These are phyloP conservation scores for Plasmodium coatneyi DNA, from an alignment of 169 alveolate species.

Conservation along the genomic window DNA sequence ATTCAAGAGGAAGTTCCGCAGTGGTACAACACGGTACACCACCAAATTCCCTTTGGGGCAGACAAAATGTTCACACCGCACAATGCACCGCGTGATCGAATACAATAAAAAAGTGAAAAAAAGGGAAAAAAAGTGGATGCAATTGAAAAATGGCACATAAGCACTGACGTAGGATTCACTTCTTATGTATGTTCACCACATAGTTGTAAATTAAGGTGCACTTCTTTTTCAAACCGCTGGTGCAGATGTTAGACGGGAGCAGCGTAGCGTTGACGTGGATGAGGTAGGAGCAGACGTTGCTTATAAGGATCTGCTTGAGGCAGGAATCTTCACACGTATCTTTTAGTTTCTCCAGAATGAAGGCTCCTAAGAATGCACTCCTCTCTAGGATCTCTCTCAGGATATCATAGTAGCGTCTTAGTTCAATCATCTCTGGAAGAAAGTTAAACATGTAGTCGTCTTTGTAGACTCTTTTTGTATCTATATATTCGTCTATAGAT, in stretches of 20 bases:
- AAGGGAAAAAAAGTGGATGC: too few species aligned
- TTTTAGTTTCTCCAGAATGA: slow-evolving; percentile 36
- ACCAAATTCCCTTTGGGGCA: background rate
- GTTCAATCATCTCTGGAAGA: slow-evolving; percentile 43
- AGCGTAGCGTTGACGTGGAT: slow-evolving; percentile 66
- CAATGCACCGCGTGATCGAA: background rate
- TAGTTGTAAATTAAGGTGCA: slow-evolving; percentile 59
- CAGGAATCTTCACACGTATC: slow-evolving; percentile 29
- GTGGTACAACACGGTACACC: background rate
- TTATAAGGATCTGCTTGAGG: slow-evolving; percentile 49
- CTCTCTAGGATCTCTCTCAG: slow-evolving; percentile 54
- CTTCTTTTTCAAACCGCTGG: slow-evolving; percentile 38
- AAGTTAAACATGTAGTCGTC: slow-evolving; percentile 65
- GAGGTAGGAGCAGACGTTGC: slow-evolving; percentile 52
- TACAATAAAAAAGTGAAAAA: too few species aligned
- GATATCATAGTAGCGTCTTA: slow-evolving; percentile 38
- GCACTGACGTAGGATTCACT: background rate
- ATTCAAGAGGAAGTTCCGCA: background rate
- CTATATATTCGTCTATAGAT: slow-evolving; percentile 56
- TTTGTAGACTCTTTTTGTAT: slow-evolving; percentile 38
- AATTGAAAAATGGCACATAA: too few species aligned
- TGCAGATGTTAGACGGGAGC: slow-evolving; percentile 46
- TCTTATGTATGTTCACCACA: slow-evolving; percentile 41
- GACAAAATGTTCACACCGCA: background rate
- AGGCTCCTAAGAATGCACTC: slow-evolving; percentile 67